A percentile compares a stretch with the other conserved stretches of the same genome.
These are phyloP conservation scores for Lyophyllum atratum DNA, from an alignment of 768 basidiomycete species.

Conservation along the genomic window DNA sequence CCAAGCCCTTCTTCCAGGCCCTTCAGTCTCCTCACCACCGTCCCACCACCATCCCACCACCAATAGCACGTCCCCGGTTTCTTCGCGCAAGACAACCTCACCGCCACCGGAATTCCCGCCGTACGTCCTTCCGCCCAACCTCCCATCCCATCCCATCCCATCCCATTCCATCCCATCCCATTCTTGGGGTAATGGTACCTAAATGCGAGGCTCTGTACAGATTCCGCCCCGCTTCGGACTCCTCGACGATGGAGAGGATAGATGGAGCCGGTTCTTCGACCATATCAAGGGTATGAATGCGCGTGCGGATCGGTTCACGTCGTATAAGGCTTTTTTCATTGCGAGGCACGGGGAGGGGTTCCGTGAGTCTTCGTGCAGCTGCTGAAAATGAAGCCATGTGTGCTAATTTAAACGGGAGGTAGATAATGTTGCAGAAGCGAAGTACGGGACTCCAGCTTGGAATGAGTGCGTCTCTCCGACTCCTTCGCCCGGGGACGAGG, in stretches of 20 bases:
- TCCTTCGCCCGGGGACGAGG: not conserved
- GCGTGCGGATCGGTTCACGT: slow-evolving; percentile 33
- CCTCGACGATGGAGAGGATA: slow-evolving; percentile 44
- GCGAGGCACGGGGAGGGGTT: slow-evolving; percentile 75
- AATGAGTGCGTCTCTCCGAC: slow-evolving; percentile 44
- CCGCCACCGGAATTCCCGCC: slow-evolving; percentile 27
- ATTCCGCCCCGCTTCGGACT: slow-evolving; percentile 61
- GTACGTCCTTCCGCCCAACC: slow-evolving; percentile 17
- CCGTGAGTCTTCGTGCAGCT: slow-evolving; percentile 61
- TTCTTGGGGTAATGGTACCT: too few relatives aligned
- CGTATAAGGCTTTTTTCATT: slow-evolving; percentile 67
- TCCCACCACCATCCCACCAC: too few relatives aligned
- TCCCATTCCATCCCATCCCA: too few relatives aligned
- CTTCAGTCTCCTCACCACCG: too few relatives aligned
- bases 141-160: too few relatives aligned
- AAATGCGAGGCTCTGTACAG: slow-evolving; percentile 32
- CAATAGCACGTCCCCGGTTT: slow-evolving; percentile 41
- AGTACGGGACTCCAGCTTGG: slow-evolving; percentile 65
- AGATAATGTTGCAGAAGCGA: slow-evolving; percentile 70
- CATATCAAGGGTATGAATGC: slow-evolving; percentile 50
- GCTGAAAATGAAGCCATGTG: too few relatives aligned
- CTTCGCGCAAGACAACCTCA: slow-evolving; percentile 42
- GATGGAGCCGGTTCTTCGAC: slow-evolving; percentile 50
- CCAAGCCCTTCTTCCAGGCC: too few relatives aligned
- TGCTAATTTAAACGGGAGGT: not conserved